Evolutionary conservation across 768 basidiomycete genomes (phyloP), one percentile per base, ranked within the genome.

Genomic region (Boletus barrowsii): DNA sequence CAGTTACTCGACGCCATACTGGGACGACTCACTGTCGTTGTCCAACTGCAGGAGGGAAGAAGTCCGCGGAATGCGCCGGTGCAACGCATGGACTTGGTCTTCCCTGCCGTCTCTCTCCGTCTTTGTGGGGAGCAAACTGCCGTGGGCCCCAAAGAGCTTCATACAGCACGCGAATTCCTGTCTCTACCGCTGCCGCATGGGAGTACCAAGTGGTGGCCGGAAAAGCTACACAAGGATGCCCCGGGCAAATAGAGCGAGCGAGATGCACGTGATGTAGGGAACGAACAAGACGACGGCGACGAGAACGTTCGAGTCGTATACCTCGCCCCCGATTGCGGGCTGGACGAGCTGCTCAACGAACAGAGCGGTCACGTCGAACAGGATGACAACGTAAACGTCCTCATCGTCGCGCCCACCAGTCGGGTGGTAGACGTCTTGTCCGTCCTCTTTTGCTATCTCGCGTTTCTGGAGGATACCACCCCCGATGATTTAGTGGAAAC

Each of bases 141-240:
- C 8, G 63, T 79, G 5, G 70, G 58, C 22, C 60, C 65, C 54
- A 41, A 59, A 0, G 75, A 79, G 54, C 68, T 80, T 5, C 58
- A 71, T 29, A 66, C 67, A 1, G 76, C 73, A 9, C 70, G 79
- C 24, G 78, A 79, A 56, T 78, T 79, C 59, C 62, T 80, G 35
- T 69, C 68, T 7, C 60, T 77, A 9, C 71, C 72, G 17, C 56
- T 79, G 41, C 78, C 77, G 3, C 67, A 73, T 43, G 46, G 43
- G 14, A 56, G 26, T 18, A 7, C 11, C 5, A 29, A 30, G 42
- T 44, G 55, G 51, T 56, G 50, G 43, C 43, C 47, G 15, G 24
- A 47, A 17, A 37, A 26, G n/a, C 32, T 32, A 4, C 46, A 35
- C 32, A 11, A 30, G 3, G 24, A 18, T 5, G 41, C 9, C 8